Evolutionary conservation across 228 moss, liverwort and hornwort species (phyloP), one percentile per base, ranked within the genome.

Genomic region (Sphagnum magellanicum): DNA sequence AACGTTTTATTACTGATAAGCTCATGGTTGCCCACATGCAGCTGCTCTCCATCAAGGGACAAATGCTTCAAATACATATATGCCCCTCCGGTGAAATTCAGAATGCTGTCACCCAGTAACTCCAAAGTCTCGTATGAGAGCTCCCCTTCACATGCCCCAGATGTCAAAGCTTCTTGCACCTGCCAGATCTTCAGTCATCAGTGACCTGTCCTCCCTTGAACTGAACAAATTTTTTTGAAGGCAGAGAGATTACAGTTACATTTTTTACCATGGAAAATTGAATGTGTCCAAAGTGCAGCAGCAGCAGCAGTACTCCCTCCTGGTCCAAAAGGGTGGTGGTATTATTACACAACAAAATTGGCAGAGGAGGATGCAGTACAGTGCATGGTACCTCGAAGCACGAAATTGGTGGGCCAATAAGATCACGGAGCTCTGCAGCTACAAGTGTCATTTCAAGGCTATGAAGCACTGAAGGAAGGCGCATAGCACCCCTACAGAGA

Each of bases 101-200:
- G 85, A 50, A 92, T 79, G 74, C 92, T 92, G 70, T 92, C 92
- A 2, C 92, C 92, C 61, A 92, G 79, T 63, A 92, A 81, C 80
- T 92, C 92, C 72, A 92, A 69, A 8, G 85, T 74, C 74, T 92
- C 92, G 16, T 92, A 92, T 0, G 87, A 89, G 59, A 78, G 69
- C 32, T 83, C 85, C 69, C 81, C 83, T 76, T 89, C 81, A 71
- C 92, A 92, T 46, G 89, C 89, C 74, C 89, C 81, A 11, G 92
- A 87, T 15, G 92, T 89, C 69, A 92, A 76, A 32, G 92, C 92
- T 79, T 85, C 87, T 60, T 85, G 76, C 8, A 92, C 85, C 92
- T 92, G 83, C 73, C 32, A 32, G 32, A 3, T 32, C 68, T 68
- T 64, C 14, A 32, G 32, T 32, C 32, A 32, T 32, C 32, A 32